Percentiles rank a stretch among this genome's conserved stretches.
phyloP scores from a whole-genome alignment of 345 rosid genomes.

The Luvunga scandens region DNA sequence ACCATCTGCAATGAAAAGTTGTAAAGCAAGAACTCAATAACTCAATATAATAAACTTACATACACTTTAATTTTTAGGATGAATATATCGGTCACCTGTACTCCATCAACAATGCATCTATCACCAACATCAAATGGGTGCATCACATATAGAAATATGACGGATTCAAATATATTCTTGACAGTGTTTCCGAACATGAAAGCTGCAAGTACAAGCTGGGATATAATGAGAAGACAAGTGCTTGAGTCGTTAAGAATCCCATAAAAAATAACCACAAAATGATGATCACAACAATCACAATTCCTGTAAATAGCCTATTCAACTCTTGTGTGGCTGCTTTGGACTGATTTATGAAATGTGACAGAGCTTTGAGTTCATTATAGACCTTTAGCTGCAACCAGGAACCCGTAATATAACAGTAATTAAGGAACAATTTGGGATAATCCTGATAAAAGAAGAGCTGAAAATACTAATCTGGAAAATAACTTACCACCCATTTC shows the following conservation, averaged over 20 bases:
- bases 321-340: constrained; percentile 68
- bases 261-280: constrained; percentile 48
- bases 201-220: constrained; percentile 48
- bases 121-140: constrained; percentile 83
- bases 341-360: constrained; percentile 54
- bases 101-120: constrained; percentile 74
- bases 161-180: constrained; percentile 60
- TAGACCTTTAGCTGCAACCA: constrained; percentile 53
- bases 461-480: no score
- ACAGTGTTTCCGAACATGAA: constrained; percentile 62
- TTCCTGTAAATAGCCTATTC: constrained; percentile 44
- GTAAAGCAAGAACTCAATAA: neutral
- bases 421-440: no score
- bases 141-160: constrained; percentile 75
- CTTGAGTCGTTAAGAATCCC: constrained; percentile 51
- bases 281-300: constrained; percentile 35
- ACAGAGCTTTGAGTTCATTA: constrained; percentile 50
- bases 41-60: neutral
- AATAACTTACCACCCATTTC: constrained; percentile 59
- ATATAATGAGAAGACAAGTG: constrained; percentile 51
- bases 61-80: neutral
- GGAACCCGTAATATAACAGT: neutral
- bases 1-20: constrained; percentile 46
- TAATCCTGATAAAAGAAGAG: no score
- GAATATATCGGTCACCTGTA: constrained; percentile 40